Evolutionary conservation across 1,284 basidiomycete genomes (phyloP).

Genomic region (Volvariella surrecta): DNA sequence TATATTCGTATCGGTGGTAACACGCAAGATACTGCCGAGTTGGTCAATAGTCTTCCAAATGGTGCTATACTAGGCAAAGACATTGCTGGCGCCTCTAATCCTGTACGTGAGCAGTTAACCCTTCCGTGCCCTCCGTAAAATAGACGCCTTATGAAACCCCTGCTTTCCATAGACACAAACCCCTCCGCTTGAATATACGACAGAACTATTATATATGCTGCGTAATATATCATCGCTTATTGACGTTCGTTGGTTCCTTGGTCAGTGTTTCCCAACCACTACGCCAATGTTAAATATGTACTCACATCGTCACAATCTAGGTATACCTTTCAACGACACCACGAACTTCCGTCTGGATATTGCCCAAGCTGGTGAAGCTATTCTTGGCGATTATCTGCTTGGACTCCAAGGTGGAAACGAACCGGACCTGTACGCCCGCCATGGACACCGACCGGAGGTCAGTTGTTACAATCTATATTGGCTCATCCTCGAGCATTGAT

Average conservation of each 20-base stretch:
- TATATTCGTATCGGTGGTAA: constrained; percentile 68
- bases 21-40: constrained; percentile 55
- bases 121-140: neutral
- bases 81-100: constrained; percentile 27
- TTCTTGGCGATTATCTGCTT: constrained; percentile 49
- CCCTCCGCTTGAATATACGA: constrained; percentile 48
- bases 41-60: constrained; percentile 35
- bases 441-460: constrained; percentile 12
- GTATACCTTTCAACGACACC: constrained; percentile 43
- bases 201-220: constrained; percentile 49
- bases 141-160: too few species aligned
- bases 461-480: constrained; percentile 4
- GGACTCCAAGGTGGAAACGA: constrained; percentile 64
- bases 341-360: constrained; percentile 38
- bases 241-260: constrained; percentile 55
- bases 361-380: constrained; percentile 32
- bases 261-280: constrained; percentile 19
- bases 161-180: constrained; percentile 36
- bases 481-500: neutral
- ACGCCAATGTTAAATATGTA: constrained; percentile 17
- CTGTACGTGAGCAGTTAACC: constrained; percentile 28
- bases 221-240: constrained; percentile 46
- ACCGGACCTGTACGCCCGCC: constrained; percentile 52
- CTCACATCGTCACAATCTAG: neutral
- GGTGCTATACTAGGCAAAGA: constrained; percentile 44